These are phyloP conservation scores for Rhodotorula sp. DNA, from an alignment of 1,284 basidiomycete species.

Conservation along the genomic window DNA sequence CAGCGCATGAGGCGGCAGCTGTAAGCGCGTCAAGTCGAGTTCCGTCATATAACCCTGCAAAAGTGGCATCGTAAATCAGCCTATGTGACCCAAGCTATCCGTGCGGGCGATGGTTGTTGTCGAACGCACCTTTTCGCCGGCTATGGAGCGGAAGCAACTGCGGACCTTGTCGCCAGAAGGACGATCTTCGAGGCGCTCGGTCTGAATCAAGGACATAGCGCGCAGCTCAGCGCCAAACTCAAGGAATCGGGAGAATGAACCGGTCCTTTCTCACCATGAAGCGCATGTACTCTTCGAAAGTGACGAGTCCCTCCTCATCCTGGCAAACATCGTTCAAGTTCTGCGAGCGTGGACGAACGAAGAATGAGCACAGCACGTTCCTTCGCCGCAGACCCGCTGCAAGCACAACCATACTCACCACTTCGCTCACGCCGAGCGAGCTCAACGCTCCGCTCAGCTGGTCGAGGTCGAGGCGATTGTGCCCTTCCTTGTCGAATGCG, in stretches of 20 bases:
- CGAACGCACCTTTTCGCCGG: conserved; percentile 74
- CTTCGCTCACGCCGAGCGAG: conserved; percentile 72
- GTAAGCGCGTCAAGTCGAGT: conserved; percentile 83
- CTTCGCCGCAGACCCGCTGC: background rate
- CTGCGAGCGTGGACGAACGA: background rate
- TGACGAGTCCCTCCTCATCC: conserved; percentile 75
- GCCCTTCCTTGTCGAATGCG: conserved; percentile 91
- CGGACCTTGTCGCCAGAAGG: conserved; percentile 88
- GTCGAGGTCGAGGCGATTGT: conserved; percentile 77
- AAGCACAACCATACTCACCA: conserved; percentile 17
- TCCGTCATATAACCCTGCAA: conserved; percentile 86
- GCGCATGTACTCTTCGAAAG: conserved; percentile 92
- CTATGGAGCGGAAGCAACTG: conserved; percentile 89
- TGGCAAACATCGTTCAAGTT: conserved; percentile 73
- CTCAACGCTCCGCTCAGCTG: conserved; percentile 92
- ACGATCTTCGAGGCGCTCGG: conserved; percentile 93
- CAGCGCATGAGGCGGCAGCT: conserved; percentile 72
- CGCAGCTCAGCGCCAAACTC: background rate
- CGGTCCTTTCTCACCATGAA: conserved; percentile 64
- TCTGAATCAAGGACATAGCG: conserved; percentile 54
- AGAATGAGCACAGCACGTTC: conserved; percentile 72
- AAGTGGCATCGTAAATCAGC: conserved; percentile 2
- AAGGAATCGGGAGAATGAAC: background rate
- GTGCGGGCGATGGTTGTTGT: too few relatives aligned
- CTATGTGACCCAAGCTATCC: background rate